Conservation (phyloP, 441 rosid species). For the Theobroma grandiflorum region DNA sequence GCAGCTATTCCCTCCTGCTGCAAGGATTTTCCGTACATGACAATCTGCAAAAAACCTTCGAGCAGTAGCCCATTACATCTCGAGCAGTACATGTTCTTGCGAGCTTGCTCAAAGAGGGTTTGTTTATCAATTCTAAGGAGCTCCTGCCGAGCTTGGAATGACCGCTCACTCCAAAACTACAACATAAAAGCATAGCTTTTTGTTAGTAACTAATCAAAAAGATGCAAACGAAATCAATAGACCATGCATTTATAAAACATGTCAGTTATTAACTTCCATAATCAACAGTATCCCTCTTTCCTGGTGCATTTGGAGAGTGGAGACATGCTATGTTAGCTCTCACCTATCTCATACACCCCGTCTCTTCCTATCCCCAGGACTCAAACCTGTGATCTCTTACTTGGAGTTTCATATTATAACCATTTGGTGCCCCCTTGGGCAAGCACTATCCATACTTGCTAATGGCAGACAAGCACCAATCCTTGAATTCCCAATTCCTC, state of each 20-base stretch:
- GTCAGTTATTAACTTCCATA: background rate
- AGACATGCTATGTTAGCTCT: background rate
- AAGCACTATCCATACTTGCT: background rate
- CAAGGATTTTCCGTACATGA: conserved; percentile 82
- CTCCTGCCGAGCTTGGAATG: conserved; percentile 67
- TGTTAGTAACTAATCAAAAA: conserved; percentile 16
- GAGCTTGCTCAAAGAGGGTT: conserved; percentile 89
- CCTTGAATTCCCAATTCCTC: conserved; percentile 15
- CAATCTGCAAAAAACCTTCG: conserved; percentile 89
- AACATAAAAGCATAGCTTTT: conserved; percentile 23
- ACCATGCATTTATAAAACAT: background rate
- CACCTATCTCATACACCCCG: conserved; percentile 1
- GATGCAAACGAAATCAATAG: conserved; percentile 20
- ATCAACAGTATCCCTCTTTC: background rate
- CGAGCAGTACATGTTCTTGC: conserved; percentile 92
- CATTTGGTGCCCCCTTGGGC: background rate
- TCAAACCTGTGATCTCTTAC: background rate
- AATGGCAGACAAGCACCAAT: conserved; percentile 16
- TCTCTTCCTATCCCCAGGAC: background rate
- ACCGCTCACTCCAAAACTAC: conserved; percentile 86
- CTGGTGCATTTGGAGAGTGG: background rate
- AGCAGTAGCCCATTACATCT: conserved; percentile 92
- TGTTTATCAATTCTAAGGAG: conserved; percentile 88
- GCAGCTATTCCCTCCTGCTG: conserved; percentile 60
- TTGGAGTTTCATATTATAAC: conserved; percentile 9